These are phyloP conservation scores for Mediolabrus comicus DNA, from an alignment of 108 stramenopile genomes.

Conservation along the genomic window DNA sequence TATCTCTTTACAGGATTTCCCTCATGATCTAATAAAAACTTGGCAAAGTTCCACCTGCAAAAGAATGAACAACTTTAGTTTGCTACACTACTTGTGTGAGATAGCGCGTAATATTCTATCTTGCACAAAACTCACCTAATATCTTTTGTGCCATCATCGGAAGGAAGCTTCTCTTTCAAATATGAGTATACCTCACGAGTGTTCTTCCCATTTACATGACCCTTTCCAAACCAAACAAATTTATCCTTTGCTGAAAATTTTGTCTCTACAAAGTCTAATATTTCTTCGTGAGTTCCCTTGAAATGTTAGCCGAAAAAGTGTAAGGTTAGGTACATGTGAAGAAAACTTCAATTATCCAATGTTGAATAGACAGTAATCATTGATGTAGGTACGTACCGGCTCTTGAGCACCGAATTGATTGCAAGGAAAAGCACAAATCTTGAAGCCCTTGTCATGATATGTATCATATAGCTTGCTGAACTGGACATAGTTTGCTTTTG, in stretches of 20 bases:
- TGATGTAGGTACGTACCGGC: constrained; percentile 37
- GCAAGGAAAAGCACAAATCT: constrained; percentile 82
- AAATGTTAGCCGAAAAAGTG: not conserved
- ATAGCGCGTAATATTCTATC: not conserved
- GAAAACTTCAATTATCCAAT: not conserved
- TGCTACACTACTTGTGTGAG: not conserved
- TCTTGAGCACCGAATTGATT: constrained; percentile 83
- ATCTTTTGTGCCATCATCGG: constrained; percentile 61
- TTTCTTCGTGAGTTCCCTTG: constrained; percentile 65
- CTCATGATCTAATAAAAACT: constrained; percentile 69
- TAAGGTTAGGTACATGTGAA: not conserved
- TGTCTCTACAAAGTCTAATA: constrained; percentile 54
- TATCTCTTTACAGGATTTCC: constrained; percentile 68
- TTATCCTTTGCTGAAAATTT: constrained; percentile 54
- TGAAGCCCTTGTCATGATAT: constrained; percentile 51
- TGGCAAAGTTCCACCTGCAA: constrained; percentile 49
- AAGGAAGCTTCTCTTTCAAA: constrained; percentile 56
- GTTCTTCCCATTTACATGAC: constrained; percentile 71
- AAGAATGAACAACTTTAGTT: not conserved
- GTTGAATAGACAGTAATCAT: not conserved
- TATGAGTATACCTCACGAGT: constrained; percentile 70
- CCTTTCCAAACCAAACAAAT: constrained; percentile 78
- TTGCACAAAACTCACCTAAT: constrained; percentile 52
- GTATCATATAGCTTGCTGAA: constrained; percentile 53
- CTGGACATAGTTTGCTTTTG: constrained; percentile 53